phyloP scores from a whole-genome alignment of 352 stramenopile genomes.

The Elongisporangium prolatum region DNA sequence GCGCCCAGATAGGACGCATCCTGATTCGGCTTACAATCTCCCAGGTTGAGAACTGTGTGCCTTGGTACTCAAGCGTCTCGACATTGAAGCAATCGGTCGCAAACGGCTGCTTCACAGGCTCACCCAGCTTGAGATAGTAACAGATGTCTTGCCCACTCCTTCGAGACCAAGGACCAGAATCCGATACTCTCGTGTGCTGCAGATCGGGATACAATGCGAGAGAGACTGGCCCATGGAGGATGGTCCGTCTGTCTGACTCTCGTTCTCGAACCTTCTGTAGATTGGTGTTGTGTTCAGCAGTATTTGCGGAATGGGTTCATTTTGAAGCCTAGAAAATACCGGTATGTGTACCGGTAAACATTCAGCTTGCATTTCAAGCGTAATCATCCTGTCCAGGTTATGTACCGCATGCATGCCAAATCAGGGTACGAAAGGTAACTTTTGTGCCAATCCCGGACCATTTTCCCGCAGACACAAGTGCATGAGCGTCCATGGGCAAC shows the following conservation, averaged over 20 bases:
- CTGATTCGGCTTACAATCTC: background rate
- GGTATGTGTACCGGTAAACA: background rate
- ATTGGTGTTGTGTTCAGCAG: background rate
- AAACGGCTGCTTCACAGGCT: slow-evolving; percentile 35
- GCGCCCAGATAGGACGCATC: background rate
- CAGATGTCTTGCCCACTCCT: background rate
- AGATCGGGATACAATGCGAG: background rate
- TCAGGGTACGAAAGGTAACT: background rate
- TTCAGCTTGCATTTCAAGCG: background rate
- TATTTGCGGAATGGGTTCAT: background rate
- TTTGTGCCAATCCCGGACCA: background rate
- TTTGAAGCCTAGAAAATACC: background rate
- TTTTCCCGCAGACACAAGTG: background rate
- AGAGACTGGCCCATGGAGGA: background rate
- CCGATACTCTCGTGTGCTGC: background rate
- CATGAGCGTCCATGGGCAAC: background rate
- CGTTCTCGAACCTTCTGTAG: no score
- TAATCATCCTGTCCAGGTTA: background rate
- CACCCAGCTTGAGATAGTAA: background rate
- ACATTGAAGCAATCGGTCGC: slow-evolving; percentile 43
- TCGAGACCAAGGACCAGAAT: background rate
- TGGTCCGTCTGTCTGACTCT: no score
- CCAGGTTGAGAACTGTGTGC: background rate
- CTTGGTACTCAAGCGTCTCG: background rate
- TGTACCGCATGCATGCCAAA: background rate